Conservation (phyloP, 352 stramenopile genomes). For the Pythium aphanidermatum region DNA sequence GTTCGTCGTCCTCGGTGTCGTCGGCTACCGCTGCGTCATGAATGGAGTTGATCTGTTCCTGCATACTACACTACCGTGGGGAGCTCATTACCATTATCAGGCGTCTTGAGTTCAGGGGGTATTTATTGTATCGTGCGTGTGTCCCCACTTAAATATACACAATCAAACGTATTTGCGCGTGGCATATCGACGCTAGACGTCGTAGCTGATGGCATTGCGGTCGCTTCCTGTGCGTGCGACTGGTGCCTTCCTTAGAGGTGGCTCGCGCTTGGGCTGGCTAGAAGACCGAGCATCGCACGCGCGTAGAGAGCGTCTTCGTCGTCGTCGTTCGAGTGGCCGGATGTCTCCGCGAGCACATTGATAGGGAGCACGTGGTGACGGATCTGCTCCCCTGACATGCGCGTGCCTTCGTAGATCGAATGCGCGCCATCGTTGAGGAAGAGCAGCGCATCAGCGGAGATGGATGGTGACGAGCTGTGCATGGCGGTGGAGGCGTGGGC, state of each 20-base stretch:
- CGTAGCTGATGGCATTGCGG: too few species aligned
- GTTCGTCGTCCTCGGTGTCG: constrained; percentile 1
- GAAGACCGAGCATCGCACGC: constrained; percentile 37
- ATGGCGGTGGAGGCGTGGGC: background rate
- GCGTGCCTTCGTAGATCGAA: constrained; percentile 52
- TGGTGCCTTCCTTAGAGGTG: constrained; percentile 24
- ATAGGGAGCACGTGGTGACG: constrained; percentile 37
- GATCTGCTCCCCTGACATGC: constrained; percentile 49
- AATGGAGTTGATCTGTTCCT: background rate
- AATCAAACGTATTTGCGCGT: too few species aligned
- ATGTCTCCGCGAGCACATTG: constrained; percentile 26
- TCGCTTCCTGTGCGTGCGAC: background rate
- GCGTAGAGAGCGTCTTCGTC: constrained; percentile 37
- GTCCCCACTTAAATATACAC: constrained; percentile 10
- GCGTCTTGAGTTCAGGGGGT: background rate
- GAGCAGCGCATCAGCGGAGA: constrained; percentile 4
- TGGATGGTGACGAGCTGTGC: background rate
- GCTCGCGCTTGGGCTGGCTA: constrained; percentile 27
- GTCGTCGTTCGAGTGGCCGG: constrained; percentile 37
- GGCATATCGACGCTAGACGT: too few species aligned
- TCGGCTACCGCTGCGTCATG: constrained; percentile 16
- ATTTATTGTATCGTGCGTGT: constrained; percentile 2
- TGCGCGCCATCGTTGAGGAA: constrained; percentile 14
- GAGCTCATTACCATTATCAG: too few species aligned
- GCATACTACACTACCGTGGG: background rate